Evolutionary conservation across 106 monocot species (phyloP), one percentile per base, ranked within the genome.

Genomic region (Amphibolis antarctica): DNA sequence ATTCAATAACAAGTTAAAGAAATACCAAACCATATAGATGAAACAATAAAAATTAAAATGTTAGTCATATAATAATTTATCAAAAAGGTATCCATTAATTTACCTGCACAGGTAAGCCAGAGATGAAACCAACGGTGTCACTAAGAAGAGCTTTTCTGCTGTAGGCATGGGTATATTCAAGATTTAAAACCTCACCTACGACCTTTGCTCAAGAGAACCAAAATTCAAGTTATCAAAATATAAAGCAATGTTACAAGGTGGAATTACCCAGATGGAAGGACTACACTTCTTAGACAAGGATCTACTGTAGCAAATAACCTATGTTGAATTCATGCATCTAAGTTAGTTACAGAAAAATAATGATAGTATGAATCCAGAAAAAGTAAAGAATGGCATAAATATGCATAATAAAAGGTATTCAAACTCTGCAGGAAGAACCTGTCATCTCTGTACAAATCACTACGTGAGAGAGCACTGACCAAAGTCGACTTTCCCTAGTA

Each of bases 241-340:
- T 36, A 36, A 36, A 36, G 36, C 4, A 36, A 36, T 36, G 13
- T 13, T 27, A 10, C 53, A 23, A 20, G 29, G 29, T 21, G 28
- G 44, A 46, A 20, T 67, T 87, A 98, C 96, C 96, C 96, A 45
- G 96, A 98, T 67, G 90, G 96, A 72, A 96, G 90, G 69, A 96
- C 63, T 62, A 90, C 90, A 77, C 82, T 90, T 79, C 96, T 86
- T 68, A 96, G 64, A 56, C 89, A 81, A 70, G 96, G 90, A 90
- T 96, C 96, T 25, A 96, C 96, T 58, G 96, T 96, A 63, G 96
- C 96, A 84, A 96, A 96, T 55, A 96, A 76, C 48, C 96, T 96
- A 70, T 17, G 70, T 15, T 23, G 24, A 23, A 55, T 3, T 25
- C 17, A 25, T 55, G 7, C 36, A 36, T 36, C 4, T 2, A 36